These are phyloP conservation scores for Cetradonia linearis DNA, from an alignment of 495 filamentous ascomycete species.

Conservation along the genomic window DNA sequence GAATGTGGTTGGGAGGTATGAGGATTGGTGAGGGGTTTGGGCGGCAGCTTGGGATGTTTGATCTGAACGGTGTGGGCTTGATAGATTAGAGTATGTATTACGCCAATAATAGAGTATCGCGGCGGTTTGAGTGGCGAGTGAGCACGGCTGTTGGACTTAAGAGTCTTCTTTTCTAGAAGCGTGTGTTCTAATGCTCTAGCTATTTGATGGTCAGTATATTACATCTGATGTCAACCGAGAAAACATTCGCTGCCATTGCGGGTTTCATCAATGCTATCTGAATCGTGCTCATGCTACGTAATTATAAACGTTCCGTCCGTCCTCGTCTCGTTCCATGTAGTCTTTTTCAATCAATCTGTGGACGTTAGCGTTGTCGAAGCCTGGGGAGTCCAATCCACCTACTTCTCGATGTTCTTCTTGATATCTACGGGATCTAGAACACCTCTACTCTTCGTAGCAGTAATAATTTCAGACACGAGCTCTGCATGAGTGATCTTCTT, in stretches of 20 bases:
- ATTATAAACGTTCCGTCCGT: conserved; percentile 47
- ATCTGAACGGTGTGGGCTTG: too few species aligned
- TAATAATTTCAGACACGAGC: conserved; percentile 78
- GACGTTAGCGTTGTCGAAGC: conserved; percentile 1
- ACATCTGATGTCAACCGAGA: too few species aligned
- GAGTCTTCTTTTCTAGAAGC: not conserved
- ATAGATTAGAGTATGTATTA: too few species aligned
- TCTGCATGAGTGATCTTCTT: conserved; percentile 77
- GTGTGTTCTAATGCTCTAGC: not conserved
- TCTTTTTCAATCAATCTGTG: conserved; percentile 86
- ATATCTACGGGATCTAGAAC: conserved; percentile 76
- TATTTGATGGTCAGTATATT: not conserved
- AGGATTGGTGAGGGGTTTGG: too few species aligned
- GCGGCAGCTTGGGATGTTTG: too few species aligned
- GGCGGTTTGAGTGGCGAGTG: too few species aligned
- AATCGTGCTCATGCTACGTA: conserved; percentile 60
- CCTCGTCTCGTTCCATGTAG: conserved; percentile 75
- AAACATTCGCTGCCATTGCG: not conserved
- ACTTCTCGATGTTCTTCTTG: conserved; percentile 95
- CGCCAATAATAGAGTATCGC: too few species aligned
- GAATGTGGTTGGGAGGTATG: too few species aligned
- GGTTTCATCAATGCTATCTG: not conserved
- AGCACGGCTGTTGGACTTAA: too few species aligned
- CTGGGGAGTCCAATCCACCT: conserved; percentile 27
- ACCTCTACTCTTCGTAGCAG: conserved; percentile 73